Evolutionary conservation across 1,284 basidiomycete genomes (phyloP).

Genomic region (Cryptococcus floricola): DNA sequence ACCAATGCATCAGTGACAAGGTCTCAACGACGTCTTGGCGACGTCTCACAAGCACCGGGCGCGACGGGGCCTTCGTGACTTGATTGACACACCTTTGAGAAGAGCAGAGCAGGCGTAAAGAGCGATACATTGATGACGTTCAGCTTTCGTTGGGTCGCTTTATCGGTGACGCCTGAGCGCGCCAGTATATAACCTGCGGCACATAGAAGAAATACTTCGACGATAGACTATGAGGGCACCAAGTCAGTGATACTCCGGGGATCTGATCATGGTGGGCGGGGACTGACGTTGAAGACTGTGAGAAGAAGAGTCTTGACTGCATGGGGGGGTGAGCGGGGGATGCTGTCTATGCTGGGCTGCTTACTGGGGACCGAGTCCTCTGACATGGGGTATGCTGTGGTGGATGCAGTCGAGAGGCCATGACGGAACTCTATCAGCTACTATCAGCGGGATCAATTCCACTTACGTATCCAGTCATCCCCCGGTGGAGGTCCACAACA

Average conservation of each 20-base stretch:
- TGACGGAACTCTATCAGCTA: too few relatives aligned
- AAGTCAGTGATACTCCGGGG: neutral
- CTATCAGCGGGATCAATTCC: too few relatives aligned
- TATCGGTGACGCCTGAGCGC: conserved; percentile 73
- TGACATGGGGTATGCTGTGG: neutral
- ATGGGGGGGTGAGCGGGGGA: neutral
- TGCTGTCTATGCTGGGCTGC: neutral
- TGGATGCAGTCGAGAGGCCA: too few relatives aligned
- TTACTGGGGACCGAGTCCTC: neutral
- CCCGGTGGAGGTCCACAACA: too few relatives aligned
- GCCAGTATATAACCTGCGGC: conserved; percentile 81
- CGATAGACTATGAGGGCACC: conserved; percentile 62
- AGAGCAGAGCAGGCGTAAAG: conserved; percentile 86
- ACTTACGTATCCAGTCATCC: too few relatives aligned
- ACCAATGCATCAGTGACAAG: neutral
- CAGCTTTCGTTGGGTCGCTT: conserved; percentile 73
- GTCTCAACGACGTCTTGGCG: neutral
- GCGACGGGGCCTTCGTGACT: too few relatives aligned
- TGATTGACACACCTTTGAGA: conserved; percentile 81
- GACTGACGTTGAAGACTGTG: conserved; percentile 58
- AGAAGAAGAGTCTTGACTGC: conserved; percentile 33
- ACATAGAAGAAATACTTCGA: conserved; percentile 84
- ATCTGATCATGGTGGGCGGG: neutral
- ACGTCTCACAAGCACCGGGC: neutral
- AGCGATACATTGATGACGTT: conserved; percentile 62